Evolutionary conservation across 257 asterid species (phyloP), one percentile per base, ranked within the genome.

Genomic region (Nicotiana obtusifolia): DNA sequence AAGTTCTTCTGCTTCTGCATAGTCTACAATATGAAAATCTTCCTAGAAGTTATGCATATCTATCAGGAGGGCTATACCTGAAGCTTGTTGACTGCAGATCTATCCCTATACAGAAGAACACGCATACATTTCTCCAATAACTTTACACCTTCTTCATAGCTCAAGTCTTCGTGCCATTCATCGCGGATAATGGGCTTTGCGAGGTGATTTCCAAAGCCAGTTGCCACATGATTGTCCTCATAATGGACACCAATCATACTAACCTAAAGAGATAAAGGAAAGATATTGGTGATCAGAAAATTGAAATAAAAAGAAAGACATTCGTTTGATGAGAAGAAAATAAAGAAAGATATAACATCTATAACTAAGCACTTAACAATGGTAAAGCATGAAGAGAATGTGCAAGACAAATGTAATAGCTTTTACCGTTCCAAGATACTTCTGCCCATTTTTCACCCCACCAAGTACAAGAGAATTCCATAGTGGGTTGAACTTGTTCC

Each of bases 221-320:
- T 95, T 10, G 99, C 97, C 61, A 92, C 88, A 84, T 91, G 98
- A 82, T 88, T 82, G 54, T 93, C 97, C 88, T 90, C 93, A 81
- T 92, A 95, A 85, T 95, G 95, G 14, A 93, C 98, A 59, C 99
- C 99, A 82, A 95, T 93, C 99, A 95, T 95, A 90, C 86, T 93
- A 68, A 95, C 99, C 99, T 93, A 85, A 52, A 81, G 78, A 26
- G 64, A 59, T 59, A n/a, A 59, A 7, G 4, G 15, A 60, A 60
- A 60, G 30, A 60, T 60, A 61, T 22, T 61, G 17, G 33, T 61
- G 26, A 22, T 24, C 33, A 61, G 13, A 61, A 61, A 16, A 13
- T 62, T 24, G 15, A 26, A 62, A 62, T 13, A 13, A 62, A 41
- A 41, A 41, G 49, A 41, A 62, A 62, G 37, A 26, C 28, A 62